Base-by-base conservation (phyloP, 495 filamentous ascomycete genomes). In the Aspergillus cavernicola region DNA sequence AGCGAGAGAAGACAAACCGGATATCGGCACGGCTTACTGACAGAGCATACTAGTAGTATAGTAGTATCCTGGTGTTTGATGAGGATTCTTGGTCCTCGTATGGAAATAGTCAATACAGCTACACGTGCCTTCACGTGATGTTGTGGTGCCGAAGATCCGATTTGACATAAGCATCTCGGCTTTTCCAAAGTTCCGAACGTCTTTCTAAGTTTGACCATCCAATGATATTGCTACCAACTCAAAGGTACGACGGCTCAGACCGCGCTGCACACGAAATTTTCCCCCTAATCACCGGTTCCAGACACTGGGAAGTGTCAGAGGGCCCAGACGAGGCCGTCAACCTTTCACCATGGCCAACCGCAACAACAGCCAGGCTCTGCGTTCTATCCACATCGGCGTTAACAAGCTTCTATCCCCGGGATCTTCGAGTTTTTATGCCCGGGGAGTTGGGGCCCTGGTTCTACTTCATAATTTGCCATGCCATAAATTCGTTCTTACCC, bases 271-370 rank as follows among this genome's bases (percentile, higher is more conserved):
- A 22, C 18, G 22, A 26, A 36, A 29, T 50, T 50, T 40, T 39
- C 28, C 35, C 12, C 36, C 20, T 28, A n/a, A 6, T 16, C 36
- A 19, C 24, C 18, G n/a, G 11, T 40, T 10, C 19, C 22, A n/a
- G 20, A n/a, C 20, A 23, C 37, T 22, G 35, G n/a, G n/a, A n/a
- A n/a, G n/a, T n/a, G n/a, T n/a, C n/a, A 26, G 33, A 31, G 22
- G 35, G 18, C 47, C 47, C 47, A 40, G 35, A 12, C 36, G 11
- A 15, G 38, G 18, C 32, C 7, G 52, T 55, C 52, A 55, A 55
- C 43, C 52, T 55, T 49, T 52, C 26, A n/a, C 13, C 15, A 32
- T 23, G 16, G 50, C 50, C 51, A 39, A 55, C 41, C 22, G 36
- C 43, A 28, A 4, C 26, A 7, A 51, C 15, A 51, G 6, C 20